phyloP scores from a whole-genome alignment of 768 basidiomycete genomes.

The Amyloporia xantha region DNA sequence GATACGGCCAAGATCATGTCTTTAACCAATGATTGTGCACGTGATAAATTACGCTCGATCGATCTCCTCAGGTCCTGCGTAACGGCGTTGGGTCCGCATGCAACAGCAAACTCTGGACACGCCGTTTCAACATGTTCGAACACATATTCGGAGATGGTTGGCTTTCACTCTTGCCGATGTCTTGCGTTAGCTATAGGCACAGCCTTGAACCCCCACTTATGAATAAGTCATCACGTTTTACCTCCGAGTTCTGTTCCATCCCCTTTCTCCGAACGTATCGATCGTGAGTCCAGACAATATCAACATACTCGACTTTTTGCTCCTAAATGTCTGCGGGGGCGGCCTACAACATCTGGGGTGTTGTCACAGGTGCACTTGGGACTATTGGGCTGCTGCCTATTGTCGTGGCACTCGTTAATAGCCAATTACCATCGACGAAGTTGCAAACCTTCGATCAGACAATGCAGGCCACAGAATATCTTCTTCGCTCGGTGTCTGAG shows the following conservation, averaged over 20 bases:
- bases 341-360: slow-evolving; percentile 6
- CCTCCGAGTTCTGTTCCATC: not conserved
- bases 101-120: too few species aligned
- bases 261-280: not conserved
- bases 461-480: not conserved
- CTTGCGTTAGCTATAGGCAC: not conserved
- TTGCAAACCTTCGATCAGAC: not conserved
- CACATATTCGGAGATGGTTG: not conserved
- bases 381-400: not conserved
- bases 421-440: not conserved
- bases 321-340: not conserved
- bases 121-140: not conserved
- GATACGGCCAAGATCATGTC: not conserved
- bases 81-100: too few species aligned
- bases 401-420: not conserved
- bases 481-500: not conserved
- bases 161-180: not conserved
- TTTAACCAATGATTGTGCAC: not conserved
- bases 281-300: not conserved
- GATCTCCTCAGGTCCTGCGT: not conserved
- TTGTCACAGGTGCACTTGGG: slow-evolving; percentile 5
- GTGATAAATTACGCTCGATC: not conserved
- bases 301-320: not conserved
- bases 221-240: not conserved
- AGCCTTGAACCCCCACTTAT: not conserved